Conservation (phyloP, 345 rosid species). For the Melaleuca quinquenervia region DNA sequence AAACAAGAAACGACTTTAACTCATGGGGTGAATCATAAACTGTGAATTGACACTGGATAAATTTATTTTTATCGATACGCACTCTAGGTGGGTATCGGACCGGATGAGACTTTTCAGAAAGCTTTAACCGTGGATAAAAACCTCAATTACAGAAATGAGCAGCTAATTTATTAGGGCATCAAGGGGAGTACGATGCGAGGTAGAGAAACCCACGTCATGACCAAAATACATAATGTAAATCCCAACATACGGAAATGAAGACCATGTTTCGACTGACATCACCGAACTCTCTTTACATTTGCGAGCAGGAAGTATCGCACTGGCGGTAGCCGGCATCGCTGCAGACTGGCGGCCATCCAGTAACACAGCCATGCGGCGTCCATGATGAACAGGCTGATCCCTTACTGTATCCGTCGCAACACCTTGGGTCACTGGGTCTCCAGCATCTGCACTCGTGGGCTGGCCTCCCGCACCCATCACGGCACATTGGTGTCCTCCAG, state of each 20-base stretch:
- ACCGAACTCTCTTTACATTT: not conserved
- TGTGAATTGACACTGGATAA: not conserved
- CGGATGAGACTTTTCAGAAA: not conserved
- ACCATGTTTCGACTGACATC: not conserved
- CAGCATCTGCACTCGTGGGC: not conserved
- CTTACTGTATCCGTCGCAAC: not conserved
- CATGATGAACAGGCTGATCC: not conserved
- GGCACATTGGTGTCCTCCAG: not conserved
- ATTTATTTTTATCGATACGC: not conserved
- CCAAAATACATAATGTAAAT: not conserved
- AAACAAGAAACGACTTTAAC: not conserved
- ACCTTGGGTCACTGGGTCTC: not conserved
- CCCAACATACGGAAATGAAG: not conserved
- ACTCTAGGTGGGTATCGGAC: not conserved
- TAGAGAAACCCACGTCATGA: not conserved
- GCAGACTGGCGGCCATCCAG: not conserved
- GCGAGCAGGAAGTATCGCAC: not conserved
- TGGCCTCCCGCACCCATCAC: conserved; percentile 3
- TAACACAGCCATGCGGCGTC: not conserved
- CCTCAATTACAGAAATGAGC: not conserved
- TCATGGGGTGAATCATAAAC: not conserved
- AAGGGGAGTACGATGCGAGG: not conserved
- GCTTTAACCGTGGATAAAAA: not conserved
- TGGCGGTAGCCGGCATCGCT: not conserved
- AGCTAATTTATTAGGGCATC: not conserved